Percentiles rank a stretch among this genome's conserved stretches.
Conservation (phyloP, 2,329 filamentous ascomycete species). For the Apiospora aurea region DNA sequence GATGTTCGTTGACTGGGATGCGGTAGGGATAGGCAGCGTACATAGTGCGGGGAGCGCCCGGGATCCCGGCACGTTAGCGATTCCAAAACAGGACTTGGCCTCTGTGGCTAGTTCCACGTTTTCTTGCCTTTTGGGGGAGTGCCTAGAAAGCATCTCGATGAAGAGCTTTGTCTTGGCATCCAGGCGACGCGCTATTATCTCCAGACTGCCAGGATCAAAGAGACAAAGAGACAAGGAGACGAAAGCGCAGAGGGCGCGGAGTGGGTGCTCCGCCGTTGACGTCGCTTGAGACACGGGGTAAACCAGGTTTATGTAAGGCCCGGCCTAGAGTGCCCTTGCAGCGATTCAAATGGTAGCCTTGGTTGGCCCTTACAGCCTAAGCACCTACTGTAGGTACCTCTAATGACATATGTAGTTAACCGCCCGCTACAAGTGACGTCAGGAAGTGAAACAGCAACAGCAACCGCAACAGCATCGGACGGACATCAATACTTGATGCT, state of each 20-base stretch:
- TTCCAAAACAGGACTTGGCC: neutral
- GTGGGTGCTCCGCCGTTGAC: constrained; percentile 10
- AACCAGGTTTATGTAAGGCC: constrained; percentile 6
- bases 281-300: constrained; percentile 16
- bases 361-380: too few relatives aligned
- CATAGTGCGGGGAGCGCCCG: neutral
- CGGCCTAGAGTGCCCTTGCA: neutral
- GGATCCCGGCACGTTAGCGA: neutral
- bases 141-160: neutral
- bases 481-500: neutral
- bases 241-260: neutral
- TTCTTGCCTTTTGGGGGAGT: neutral
- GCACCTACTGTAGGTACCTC: too few relatives aligned
- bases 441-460: neutral
- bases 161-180: neutral
- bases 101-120: neutral
- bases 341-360: too few relatives aligned
- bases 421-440: constrained; percentile 16
- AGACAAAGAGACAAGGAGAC: too few relatives aligned
- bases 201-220: too few relatives aligned
- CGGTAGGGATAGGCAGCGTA: neutral
- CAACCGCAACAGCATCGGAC: neutral
- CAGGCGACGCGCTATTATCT: too few relatives aligned
- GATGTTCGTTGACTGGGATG: neutral
- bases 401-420: neutral